Base-by-base conservation (phyloP, 768 basidiomycete species). In the Trametes elegans region DNA sequence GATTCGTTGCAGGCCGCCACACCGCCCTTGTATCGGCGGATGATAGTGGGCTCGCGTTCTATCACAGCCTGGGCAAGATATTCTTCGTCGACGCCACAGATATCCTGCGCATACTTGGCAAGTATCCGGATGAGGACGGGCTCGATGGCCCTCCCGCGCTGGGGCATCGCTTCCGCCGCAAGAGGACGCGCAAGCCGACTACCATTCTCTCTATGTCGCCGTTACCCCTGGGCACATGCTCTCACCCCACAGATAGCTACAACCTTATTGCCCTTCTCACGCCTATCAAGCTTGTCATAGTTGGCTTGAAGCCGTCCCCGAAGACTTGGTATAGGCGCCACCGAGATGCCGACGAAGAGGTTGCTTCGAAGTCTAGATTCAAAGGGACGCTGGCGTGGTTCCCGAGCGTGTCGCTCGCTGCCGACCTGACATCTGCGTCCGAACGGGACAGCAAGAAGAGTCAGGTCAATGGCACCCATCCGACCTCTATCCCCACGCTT, bases 81-180 rank as follows among this genome's bases (percentile, higher is more conserved):
- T 77, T 98, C 13, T 97, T 97, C 61, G 87, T 99, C 6, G 95
- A 98, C 41, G 94, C 95, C 11, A 85, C 90, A 14, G 97, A 99
- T 68, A 92, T 91, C 29, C 79, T 98, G 40, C 86, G 97, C 16
- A 91, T 99, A 48, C 78, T 98, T 2, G 97, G 97, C 1, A 90
- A 88, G 64, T 96, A 98, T 65, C 89, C 90, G 3, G 81, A 85
- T 26, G 76, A 77, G 38, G 69, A 71, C 38, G 40, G 41, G 8
- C 62, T 48, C 19, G 64, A 54, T 3, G 57, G 49, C 21, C 65
- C 62, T 23, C 59, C 38, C 36, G 65, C 60, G 2, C 40, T 60
- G 2, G 45, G 67, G 3, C 60, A 64, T 21, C 68, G 71, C 19
- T 71, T 73, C 55, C 75, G 75, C 44, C 78, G 76, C 36, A 78